phyloP scores from a whole-genome alignment of 1,284 basidiomycete species.

The Ustilago tritici region DNA sequence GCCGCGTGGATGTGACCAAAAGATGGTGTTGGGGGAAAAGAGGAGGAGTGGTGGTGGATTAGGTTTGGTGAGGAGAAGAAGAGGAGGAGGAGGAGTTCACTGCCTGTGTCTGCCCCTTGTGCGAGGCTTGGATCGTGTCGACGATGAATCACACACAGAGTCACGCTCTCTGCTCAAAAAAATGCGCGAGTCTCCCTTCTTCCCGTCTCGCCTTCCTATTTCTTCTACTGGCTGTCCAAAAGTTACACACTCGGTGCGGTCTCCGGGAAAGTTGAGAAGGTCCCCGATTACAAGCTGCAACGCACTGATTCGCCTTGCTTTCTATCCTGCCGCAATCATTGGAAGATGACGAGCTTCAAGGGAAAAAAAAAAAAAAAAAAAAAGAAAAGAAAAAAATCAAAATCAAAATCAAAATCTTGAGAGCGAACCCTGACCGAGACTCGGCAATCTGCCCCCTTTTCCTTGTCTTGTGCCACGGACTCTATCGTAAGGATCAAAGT shows the following conservation, averaged over 20 bases:
- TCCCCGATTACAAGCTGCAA: neutral
- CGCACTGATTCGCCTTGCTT: neutral
- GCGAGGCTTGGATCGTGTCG: constrained; percentile 2
- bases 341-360: neutral
- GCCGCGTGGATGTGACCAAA: neutral
- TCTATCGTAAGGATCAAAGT: constrained; percentile 4
- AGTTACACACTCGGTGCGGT: neutral
- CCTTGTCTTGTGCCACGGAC: constrained; percentile 15
- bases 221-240: neutral
- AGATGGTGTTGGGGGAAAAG: constrained; percentile 13
- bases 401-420: neutral
- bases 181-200: constrained; percentile 1
- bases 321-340: no score
- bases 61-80: neutral
- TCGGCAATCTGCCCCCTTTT: constrained; percentile 23
- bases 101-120: neutral
- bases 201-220: neutral
- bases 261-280: neutral
- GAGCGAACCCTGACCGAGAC: constrained; percentile 40
- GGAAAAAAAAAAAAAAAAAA: no score
- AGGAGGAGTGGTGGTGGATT: constrained; percentile 29
- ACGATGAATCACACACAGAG: neutral
- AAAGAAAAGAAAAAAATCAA: neutral
- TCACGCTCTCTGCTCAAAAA: neutral
- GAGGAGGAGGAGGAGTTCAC: neutral